Conservation (phyloP, 768 basidiomycete genomes). For the Floccularia luteovirens region DNA sequence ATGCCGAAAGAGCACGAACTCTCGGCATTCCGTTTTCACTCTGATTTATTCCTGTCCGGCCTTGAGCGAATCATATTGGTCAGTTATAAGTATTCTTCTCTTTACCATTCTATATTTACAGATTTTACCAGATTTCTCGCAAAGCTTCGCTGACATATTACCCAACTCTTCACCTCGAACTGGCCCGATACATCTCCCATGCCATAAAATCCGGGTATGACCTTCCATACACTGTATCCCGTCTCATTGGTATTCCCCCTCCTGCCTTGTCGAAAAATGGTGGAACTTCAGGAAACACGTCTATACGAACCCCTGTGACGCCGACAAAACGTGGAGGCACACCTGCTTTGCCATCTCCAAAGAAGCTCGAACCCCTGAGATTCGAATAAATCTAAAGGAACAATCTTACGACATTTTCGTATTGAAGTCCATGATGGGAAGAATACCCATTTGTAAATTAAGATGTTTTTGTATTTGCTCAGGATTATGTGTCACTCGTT, state of each 20-base stretch:
- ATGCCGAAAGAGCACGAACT: conserved; percentile 61
- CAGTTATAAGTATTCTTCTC: conserved; percentile 15
- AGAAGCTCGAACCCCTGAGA: conserved; percentile 31
- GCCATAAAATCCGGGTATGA: conserved; percentile 63
- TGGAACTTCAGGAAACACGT: conserved; percentile 17
- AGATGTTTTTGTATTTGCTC: no score
- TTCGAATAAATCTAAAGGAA: conserved; percentile 20
- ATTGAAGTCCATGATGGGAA: no score
- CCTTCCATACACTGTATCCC: conserved; percentile 74
- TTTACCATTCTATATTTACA: not conserved
- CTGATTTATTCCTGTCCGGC: conserved; percentile 85
- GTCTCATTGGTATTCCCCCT: conserved; percentile 78
- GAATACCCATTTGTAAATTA: no score
- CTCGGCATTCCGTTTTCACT: conserved; percentile 78
- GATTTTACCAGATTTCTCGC: conserved; percentile 64
- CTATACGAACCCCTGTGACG: conserved; percentile 11
- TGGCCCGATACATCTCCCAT: conserved; percentile 77
- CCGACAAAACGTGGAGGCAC: conserved; percentile 16
- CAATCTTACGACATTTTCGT: no score
- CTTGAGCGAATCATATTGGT: conserved; percentile 88
- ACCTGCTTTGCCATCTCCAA: conserved; percentile 32
- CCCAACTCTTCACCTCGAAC: conserved; percentile 88
- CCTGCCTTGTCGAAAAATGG: conserved; percentile 41
- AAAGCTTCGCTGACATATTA: conserved; percentile 96
- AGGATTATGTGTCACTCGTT: no score